Evolutionary conservation across 164 flowering plant species (phyloP), one percentile per base, ranked within the genome.

Genomic region (Vitis cinerea): DNA sequence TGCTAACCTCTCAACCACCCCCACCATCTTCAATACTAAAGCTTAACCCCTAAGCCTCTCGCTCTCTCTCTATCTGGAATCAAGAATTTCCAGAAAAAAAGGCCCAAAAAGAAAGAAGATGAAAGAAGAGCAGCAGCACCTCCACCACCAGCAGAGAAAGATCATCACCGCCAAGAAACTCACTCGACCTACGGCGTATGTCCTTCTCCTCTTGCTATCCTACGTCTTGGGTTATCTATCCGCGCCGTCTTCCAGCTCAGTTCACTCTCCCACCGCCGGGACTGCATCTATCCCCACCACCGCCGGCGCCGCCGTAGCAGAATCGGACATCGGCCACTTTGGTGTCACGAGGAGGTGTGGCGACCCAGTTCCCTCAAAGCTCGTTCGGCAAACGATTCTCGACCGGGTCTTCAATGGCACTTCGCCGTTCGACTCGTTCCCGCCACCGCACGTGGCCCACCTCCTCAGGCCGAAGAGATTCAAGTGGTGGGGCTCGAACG

Each of bases 401-500:
- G 75, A 82, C 66, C 72, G 81, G 1, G 56, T 89, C 72, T 88
- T 72, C 79, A 83, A 86, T 69, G 85, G 82, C 37, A 74, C 82
- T n/a, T 83, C 86, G 5, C 93, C 93, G 0, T 91, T 65, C 78
- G 51, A 54, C 49, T 59, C 66, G 61, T 91, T 91, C 85, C 97
- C 92, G 0, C 92, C 93, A 0, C 31, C 82, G 3, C 84, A 87
- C 79, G 80, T 70, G 0, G 14, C 15, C 15, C 4, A 65, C 10
- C 77, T 84, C 65, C 81, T 87, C 58, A 65, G 74, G 1, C 61
- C 5, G 4, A 81, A 66, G 30, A 66, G 85, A 16, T 53, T 83
- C 72, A 84, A 82, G 52, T 90, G 97, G 1, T 89, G 97, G 97
- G 93, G 92, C 60, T 91, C 97, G 4, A 75, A 71, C 65, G 87